These are phyloP conservation scores for Phytopythium vexans DNA, from an alignment of 352 stramenopile species.

Conservation along the genomic window DNA sequence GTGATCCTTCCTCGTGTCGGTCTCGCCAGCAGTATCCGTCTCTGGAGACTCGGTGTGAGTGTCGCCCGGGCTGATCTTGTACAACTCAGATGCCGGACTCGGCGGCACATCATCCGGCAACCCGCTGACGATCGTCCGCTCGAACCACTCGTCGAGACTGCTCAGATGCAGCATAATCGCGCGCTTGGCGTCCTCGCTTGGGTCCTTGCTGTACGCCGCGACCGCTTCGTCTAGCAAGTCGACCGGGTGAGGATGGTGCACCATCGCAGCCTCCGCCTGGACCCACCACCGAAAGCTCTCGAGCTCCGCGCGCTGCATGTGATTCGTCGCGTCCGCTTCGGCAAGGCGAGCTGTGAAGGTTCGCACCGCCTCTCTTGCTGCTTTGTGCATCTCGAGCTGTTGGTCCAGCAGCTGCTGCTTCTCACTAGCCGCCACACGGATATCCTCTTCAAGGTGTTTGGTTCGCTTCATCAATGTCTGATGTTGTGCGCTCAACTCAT, in stretches of 20 bases:
- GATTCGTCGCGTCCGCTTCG: constrained; percentile 6
- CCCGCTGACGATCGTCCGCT: constrained; percentile 23
- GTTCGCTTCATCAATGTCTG: too few species aligned
- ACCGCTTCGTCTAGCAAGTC: background rate
- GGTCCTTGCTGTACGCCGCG: constrained; percentile 2
- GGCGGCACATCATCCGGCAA: background rate
- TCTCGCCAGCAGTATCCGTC: too few species aligned
- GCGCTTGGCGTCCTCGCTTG: constrained; percentile 10
- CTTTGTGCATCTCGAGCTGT: too few species aligned
- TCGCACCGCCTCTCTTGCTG: too few species aligned
- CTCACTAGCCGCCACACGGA: too few species aligned
- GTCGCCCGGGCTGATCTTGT: too few species aligned
- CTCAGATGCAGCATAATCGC: constrained; percentile 39
- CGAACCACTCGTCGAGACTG: constrained; percentile 53
- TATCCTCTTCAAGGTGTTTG: too few species aligned
- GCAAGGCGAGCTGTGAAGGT: constrained; percentile 2
- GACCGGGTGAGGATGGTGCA: background rate
- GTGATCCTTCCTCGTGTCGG: too few species aligned
- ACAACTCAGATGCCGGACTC: background rate
- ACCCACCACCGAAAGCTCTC: constrained; percentile 9
- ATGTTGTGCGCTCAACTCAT: too few species aligned
- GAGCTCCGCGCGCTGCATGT: constrained; percentile 17
- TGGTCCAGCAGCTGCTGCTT: too few species aligned
- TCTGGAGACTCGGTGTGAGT: too few species aligned
- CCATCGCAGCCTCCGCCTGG: background rate